Base-by-base conservation (phyloP, 495 filamentous ascomycete species). In the Penicillium mononematosum region DNA sequence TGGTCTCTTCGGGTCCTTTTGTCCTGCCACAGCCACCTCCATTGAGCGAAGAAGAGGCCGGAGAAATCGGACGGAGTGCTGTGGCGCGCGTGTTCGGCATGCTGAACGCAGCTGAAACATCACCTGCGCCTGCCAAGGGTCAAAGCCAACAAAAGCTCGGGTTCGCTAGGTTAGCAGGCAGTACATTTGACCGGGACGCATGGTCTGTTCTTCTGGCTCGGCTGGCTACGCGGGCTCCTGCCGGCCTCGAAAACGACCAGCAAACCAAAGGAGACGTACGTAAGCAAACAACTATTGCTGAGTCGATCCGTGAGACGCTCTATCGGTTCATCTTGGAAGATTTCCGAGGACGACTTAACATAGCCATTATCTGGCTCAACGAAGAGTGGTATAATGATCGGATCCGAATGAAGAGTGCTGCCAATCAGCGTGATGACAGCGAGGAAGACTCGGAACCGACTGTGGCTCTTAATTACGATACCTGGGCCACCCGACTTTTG, bases 351-450 rank as follows among this genome's bases (percentile, higher is more conserved):
- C 85, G 93, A 22, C 89, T 98, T 53, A 91, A 91, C 54, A 81
- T 91, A 36, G 92, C 90, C 3, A 87, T 96, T 51, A 82, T 85
- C 17, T 99, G 94, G 94, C 78, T 98, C 25, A 92, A 88, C 63
- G 94, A 99, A 70, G 94, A 99, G 72, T 99, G 93, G 93, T 98
- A 96, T 73, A 94, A 91, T 66, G 95, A 96, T 69, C 83, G 83
- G 39, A 71, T 96, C 24, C 81, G 83, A 57, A 73, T 80, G 70
- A 66, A 71, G 36, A 63, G 65, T 45, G 74, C 77, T 44, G 65
- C 72, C 8, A 56, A 64, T 8, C 66, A 68, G 20, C 75, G 75
- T 19, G 62, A 67, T 9, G 74, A 75, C 4, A 64, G 68, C n/a
- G 72, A 79, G 1, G 70, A 79, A 16, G 52, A 53, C 5, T 27